Evolutionary conservation across 2,329 filamentous ascomycete species (phyloP).

Genomic region (Didymella exigua): DNA sequence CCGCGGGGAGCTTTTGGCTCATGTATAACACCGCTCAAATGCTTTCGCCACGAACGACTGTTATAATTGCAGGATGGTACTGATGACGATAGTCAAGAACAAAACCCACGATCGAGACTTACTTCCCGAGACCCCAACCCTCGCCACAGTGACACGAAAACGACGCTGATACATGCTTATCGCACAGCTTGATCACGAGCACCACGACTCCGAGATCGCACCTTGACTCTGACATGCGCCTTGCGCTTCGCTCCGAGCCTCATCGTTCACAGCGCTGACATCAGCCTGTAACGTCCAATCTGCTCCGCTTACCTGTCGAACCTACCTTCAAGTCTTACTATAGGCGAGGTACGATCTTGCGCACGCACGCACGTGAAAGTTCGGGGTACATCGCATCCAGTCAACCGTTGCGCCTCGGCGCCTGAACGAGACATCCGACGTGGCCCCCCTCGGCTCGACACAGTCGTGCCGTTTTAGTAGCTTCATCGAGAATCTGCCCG

Average conservation of each 20-base stretch:
- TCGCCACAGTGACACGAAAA: neutral
- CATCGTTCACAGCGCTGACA: constrained; percentile 10
- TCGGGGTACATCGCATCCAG: constrained; percentile 3
- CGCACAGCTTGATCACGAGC: neutral
- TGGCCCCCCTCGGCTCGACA: neutral
- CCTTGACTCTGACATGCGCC: neutral
- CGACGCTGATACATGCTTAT: constrained; percentile 4
- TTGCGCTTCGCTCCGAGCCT: constrained; percentile 11
- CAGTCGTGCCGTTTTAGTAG: neutral
- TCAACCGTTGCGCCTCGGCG: neutral
- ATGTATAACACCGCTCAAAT: neutral
- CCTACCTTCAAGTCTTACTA: neutral
- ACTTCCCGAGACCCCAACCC: neutral
- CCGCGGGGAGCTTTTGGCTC: too few species aligned
- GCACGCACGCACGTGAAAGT: constrained; percentile 1
- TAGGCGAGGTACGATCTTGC: neutral
- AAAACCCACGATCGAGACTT: neutral
- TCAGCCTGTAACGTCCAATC: neutral
- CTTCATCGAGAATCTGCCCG: neutral
- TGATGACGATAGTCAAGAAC: neutral
- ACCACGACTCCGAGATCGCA: neutral
- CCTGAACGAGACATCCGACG: neutral
- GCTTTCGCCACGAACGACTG: neutral
- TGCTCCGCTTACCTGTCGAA: neutral
- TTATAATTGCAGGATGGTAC: neutral